Base-by-base conservation (phyloP, 169 alveolate genomes). In the Cryptosporidium sp. region DNA sequence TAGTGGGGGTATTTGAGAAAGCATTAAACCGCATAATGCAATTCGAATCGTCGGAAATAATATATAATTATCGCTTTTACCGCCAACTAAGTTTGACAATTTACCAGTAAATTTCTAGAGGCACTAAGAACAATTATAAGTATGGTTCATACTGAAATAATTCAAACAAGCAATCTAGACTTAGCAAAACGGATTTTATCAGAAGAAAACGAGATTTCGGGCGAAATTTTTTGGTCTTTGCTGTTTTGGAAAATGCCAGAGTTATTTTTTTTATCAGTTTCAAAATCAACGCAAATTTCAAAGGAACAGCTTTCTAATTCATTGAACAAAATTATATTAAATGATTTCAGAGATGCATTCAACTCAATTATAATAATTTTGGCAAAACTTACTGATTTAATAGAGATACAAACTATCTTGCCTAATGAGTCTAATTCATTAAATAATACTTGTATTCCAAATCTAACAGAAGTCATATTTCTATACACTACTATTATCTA, bases 221-320 rank as follows among this genome's bases (percentile, higher is more conserved):
- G 61, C 0, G 75, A 80, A 3, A n/a, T 53, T 21, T 80, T 48
- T 48, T 80, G 89, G 89, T 80, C 89, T 10, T 39, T 80, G 10
- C 62, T 80, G 3, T 80, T 80, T 70, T 80, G 80, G 75, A 80
- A 42, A 26, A 61, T 31, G 37, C 61, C 42, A 12, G 89, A 80
- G 3, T 62, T 80, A 37, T 65, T 80, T 23, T 60, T 65, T 62
- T 31, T 67, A 29, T 80, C 62, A 12, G 37, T 80, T 48, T n/a
- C 3, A 16, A 80, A 65, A 31, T 61, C 89, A 18, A 62, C 48
- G 8, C 18, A 62, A 33, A 45, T 80, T n/a, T 67, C 89, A 44
- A 80, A 18, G 52, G 75, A 37, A 65, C 29, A 35, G 37, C 51
- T 80, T 18, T 44, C 75, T 39, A 65, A n/a, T 60, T 80, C 89